Evolutionary conservation across 345 rosid genomes (phyloP).

Genomic region (Linum lewisii): DNA sequence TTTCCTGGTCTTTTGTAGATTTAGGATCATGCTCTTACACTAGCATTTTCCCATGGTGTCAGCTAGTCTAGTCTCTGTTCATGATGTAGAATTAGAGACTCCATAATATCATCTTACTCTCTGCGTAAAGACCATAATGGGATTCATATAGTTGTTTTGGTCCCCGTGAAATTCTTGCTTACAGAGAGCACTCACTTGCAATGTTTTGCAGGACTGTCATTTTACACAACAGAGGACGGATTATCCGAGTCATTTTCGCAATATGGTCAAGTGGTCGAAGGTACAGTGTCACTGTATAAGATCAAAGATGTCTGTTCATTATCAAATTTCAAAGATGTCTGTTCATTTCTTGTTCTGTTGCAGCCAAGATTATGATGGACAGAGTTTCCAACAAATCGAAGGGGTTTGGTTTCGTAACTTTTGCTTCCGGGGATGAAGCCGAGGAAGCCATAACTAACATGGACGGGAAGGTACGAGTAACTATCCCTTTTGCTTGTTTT

Average conservation of each 20-base stretch:
- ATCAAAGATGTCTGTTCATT: neutral
- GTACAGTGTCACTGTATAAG: slow-evolving; percentile 19
- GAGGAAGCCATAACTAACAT: slow-evolving; percentile 43
- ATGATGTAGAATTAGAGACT: neutral
- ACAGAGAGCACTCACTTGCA: neutral
- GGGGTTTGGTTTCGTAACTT: slow-evolving; percentile 85
- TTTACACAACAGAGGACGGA: slow-evolving; percentile 53
- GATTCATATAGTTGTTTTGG: neutral
- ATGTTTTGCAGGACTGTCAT: slow-evolving; percentile 52
- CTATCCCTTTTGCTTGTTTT: neutral
- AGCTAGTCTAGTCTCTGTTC: neutral
- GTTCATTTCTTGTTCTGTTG: neutral
- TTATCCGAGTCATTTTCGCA: slow-evolving; percentile 63
- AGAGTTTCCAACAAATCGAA: slow-evolving; percentile 56
- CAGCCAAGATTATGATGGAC: slow-evolving; percentile 62
- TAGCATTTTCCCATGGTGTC: too few species aligned
- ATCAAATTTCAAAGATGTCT: neutral
- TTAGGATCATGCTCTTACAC: neutral
- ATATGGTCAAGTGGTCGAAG: slow-evolving; percentile 86
- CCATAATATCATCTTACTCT: neutral
- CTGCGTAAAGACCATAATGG: neutral
- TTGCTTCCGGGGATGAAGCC: slow-evolving; percentile 74
- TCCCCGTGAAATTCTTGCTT: neutral
- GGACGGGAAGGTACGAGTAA: slow-evolving; percentile 54
- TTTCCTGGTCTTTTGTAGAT: neutral